These are phyloP conservation scores for Huntiella savannae DNA, from an alignment of 2,329 filamentous ascomycete species.

Conservation along the genomic window DNA sequence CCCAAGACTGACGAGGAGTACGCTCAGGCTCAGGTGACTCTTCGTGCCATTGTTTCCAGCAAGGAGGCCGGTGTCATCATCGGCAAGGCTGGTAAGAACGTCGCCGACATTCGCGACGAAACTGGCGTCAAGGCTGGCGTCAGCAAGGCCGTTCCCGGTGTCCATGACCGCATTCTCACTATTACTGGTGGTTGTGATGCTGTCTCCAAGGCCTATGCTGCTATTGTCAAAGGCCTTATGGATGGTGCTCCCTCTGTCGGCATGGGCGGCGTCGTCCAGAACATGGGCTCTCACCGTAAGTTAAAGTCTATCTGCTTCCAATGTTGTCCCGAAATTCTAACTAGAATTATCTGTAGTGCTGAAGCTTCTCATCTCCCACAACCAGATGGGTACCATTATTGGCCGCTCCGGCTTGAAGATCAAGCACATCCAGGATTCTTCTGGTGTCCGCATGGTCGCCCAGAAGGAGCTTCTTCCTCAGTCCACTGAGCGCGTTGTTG, in stretches of 20 bases:
- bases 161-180: conserved; percentile 90
- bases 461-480: conserved; percentile 99
- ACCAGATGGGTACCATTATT: conserved; percentile 99
- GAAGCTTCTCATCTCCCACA: conserved; percentile 95
- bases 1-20: conserved; percentile 97
- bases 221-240: conserved; percentile 77
- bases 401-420: conserved; percentile 93
- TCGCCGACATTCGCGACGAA: conserved; percentile 89
- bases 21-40: conserved; percentile 73
- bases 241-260: conserved; percentile 90
- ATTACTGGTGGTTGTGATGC: conserved; percentile 80
- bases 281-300: conserved; percentile 88
- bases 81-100: conserved; percentile 95
- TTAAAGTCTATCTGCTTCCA: conserved; percentile 14
- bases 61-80: conserved; percentile 99
- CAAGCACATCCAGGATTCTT: conserved; percentile 96
- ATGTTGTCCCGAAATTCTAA: not conserved
- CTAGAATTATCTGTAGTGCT: conserved; percentile 42
- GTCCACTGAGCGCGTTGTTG: conserved; percentile 93
- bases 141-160: conserved; percentile 94
- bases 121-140: conserved; percentile 96
- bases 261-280: conserved; percentile 79
- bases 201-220: conserved; percentile 79
- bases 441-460: conserved; percentile 94
- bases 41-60: conserved; percentile 93